Conservation (phyloP, 2,329 filamentous ascomycete genomes). For the Sclerotinia subarctica region DNA sequence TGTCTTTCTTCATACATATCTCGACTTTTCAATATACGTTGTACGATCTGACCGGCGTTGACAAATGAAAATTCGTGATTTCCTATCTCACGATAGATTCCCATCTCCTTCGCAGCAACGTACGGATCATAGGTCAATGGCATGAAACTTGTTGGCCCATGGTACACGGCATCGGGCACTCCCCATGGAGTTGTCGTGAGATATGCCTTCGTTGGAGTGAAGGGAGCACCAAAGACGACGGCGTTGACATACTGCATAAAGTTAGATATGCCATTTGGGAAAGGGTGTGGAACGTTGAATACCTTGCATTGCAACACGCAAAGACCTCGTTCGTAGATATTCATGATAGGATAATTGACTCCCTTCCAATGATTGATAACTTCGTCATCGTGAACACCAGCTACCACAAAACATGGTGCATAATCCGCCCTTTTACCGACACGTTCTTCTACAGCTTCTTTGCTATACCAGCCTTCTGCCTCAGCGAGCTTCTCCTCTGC, state of each 20-base stretch:
- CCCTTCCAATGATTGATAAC: constrained; percentile 97
- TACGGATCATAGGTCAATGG: constrained; percentile 73
- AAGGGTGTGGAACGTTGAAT: constrained; percentile 36
- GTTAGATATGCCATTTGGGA: constrained; percentile 11
- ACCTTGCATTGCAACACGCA: constrained; percentile 94
- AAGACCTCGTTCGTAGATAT: constrained; percentile 92
- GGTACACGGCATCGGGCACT: constrained; percentile 78
- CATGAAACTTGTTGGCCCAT: constrained; percentile 84
- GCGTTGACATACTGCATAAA: constrained; percentile 72
- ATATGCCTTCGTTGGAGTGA: constrained; percentile 76
- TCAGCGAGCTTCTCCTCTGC: constrained; percentile 68
- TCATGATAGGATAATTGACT: constrained; percentile 99
- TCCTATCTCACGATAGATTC: constrained; percentile 78
- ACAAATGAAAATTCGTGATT: constrained; percentile 79
- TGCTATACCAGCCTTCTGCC: constrained; percentile 69
- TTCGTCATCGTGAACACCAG: constrained; percentile 89
- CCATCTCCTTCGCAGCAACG: constrained; percentile 72
- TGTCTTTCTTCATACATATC: constrained; percentile 90
- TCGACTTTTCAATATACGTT: constrained; percentile 81
- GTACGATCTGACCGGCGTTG: constrained; percentile 89
- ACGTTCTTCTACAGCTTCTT: constrained; percentile 61
- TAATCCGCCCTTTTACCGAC: constrained; percentile 67
- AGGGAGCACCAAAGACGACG: constrained; percentile 86
- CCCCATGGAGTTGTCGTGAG: constrained; percentile 71
- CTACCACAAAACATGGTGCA: constrained; percentile 80